A percentile compares a stretch with the other conserved stretches of the same genome.
These are phyloP conservation scores for Didymellaceae sp. DNA, from an alignment of 2,329 filamentous ascomycete species.

Conservation along the genomic window DNA sequence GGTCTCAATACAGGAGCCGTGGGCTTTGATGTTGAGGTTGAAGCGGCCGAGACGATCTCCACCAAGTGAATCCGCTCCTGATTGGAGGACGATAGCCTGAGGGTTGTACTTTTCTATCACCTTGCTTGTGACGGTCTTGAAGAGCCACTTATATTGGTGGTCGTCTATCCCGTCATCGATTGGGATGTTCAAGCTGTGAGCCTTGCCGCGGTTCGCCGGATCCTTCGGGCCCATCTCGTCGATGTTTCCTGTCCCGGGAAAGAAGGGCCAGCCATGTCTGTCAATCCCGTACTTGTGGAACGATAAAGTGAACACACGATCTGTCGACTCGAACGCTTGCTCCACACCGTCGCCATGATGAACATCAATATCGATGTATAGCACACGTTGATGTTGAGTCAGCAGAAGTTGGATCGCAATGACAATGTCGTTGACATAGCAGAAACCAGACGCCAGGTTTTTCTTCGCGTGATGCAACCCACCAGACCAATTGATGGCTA, in stretches of 20 bases:
- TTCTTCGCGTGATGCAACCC: constrained; percentile 97
- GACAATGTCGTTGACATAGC: constrained; percentile 99
- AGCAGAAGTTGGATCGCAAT: constrained; percentile 89
- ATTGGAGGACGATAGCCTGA: constrained; percentile 90
- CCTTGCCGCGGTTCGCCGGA: constrained; percentile 83
- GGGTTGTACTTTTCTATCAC: constrained; percentile 87
- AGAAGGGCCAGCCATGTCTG: constrained; percentile 65
- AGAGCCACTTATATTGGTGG: constrained; percentile 84
- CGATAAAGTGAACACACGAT: constrained; percentile 89
- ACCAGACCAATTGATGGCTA: constrained; percentile 97
- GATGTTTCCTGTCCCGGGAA: constrained; percentile 87
- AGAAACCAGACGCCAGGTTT: constrained; percentile 91
- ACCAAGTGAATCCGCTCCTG: constrained; percentile 91
- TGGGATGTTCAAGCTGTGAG: constrained; percentile 89
- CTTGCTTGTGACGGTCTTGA: constrained; percentile 78
- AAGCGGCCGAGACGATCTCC: constrained; percentile 94
- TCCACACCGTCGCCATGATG: constrained; percentile 92
- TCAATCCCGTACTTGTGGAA: constrained; percentile 95
- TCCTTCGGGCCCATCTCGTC: constrained; percentile 84
- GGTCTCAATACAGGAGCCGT: constrained; percentile 88
- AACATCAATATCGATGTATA: constrained; percentile 95
- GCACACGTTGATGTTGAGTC: constrained; percentile 78
- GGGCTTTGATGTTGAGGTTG: constrained; percentile 94
- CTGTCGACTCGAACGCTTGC: constrained; percentile 87
- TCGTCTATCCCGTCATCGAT: constrained; percentile 91